phyloP scores from a whole-genome alignment of 768 basidiomycete genomes.

The Postia placenta region DNA sequence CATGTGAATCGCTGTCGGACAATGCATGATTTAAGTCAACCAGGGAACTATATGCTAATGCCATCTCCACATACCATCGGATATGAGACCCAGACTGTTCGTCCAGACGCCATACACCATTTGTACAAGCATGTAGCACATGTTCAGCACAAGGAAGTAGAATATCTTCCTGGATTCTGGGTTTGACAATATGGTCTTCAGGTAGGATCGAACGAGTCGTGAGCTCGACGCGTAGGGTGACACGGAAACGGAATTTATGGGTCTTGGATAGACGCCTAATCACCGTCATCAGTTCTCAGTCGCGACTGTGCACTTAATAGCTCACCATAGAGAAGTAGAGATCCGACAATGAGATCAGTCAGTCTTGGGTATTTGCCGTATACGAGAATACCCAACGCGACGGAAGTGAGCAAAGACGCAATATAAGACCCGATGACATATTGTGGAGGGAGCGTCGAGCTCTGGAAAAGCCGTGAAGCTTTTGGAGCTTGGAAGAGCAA shows the following conservation, averaged over 20 bases:
- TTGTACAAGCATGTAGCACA: constrained; percentile 95
- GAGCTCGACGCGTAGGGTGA: constrained; percentile 21
- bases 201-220: constrained; percentile 49
- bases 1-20: constrained; percentile 88
- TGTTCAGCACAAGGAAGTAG: constrained; percentile 91
- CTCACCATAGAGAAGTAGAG: constrained; percentile 62
- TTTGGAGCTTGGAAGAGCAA: constrained; percentile 56
- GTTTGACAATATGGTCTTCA: constrained; percentile 88
- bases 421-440: constrained; percentile 57
- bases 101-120: constrained; percentile 98
- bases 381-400: constrained; percentile 51
- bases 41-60: not conserved
- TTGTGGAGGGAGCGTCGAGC: constrained; percentile 41
- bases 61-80: constrained; percentile 71
- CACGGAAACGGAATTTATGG: constrained; percentile 1
- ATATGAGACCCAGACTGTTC: constrained; percentile 92
- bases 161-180: constrained; percentile 93
- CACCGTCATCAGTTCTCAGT: too few relatives aligned
- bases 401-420: constrained; percentile 39
- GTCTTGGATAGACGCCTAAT: constrained; percentile 10
- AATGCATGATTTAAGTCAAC: not conserved
- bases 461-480: constrained; percentile 38
- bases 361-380: constrained; percentile 57
- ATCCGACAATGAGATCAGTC: constrained; percentile 53
- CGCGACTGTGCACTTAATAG: not conserved